Percentiles rank a stretch among this genome's conserved stretches.
Evolutionary conservation across 192 early-diverging fungal genomes (phyloP).

Genomic region (Thoreauomyces humboldtii): DNA sequence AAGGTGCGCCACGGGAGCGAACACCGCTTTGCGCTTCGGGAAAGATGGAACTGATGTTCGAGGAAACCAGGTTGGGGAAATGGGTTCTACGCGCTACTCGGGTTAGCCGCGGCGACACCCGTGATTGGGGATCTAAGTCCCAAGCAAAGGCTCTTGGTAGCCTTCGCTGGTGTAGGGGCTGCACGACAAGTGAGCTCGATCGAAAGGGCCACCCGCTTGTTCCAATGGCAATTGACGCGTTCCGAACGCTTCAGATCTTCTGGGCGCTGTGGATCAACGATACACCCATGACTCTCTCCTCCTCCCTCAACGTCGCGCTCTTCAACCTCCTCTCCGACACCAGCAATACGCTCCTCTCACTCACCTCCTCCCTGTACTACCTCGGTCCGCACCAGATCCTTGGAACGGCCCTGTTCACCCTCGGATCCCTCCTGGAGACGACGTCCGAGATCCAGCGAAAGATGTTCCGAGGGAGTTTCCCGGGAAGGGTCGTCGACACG

Average conservation of each 20-base stretch:
- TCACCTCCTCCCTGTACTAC: constrained; percentile 11
- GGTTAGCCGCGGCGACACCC: constrained; percentile 4
- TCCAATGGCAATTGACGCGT: no score
- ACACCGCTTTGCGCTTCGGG: neutral
- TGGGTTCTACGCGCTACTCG: neutral
- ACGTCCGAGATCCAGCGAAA: constrained; percentile 20
- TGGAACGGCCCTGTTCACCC: neutral
- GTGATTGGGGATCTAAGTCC: constrained; percentile 19
- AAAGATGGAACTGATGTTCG: neutral
- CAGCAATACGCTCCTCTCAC: constrained; percentile 12
- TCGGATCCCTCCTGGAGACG: constrained; percentile 15
- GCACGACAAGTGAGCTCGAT: constrained; percentile 16
- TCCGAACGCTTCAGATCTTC: no score
- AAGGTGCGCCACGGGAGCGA: constrained; percentile 1
- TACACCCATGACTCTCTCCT: neutral
- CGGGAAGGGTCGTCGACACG: neutral
- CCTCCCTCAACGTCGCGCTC: constrained; percentile 8
- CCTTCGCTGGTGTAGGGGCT: constrained; percentile 15
- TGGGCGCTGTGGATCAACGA: constrained; percentile 26
- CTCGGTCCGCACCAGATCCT: neutral
- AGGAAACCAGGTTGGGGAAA: constrained; percentile 16
- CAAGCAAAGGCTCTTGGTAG: constrained; percentile 23
- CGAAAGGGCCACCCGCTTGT: no score
- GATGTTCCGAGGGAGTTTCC: constrained; percentile 2
- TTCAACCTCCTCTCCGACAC: constrained; percentile 18